phyloP scores from a whole-genome alignment of 1,284 basidiomycete genomes.

The Ceratobasidium sp. region DNA sequence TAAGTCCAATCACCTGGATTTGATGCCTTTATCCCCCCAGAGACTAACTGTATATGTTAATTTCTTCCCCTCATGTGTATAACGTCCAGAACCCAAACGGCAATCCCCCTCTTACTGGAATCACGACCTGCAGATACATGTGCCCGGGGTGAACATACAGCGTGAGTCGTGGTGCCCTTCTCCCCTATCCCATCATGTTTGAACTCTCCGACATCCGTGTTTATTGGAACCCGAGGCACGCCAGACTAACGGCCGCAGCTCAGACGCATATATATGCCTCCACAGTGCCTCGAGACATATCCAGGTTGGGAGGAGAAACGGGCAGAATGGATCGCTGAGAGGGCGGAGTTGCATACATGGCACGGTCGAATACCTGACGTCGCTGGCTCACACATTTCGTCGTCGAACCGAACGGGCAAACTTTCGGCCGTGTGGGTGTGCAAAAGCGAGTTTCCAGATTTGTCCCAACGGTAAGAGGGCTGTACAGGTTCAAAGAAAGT shows the following conservation, averaged over 20 bases:
- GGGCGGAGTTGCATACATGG: slow-evolving; percentile 23
- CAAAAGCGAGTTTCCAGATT: slow-evolving; percentile 25
- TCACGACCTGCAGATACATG: slow-evolving; percentile 33
- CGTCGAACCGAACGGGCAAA: slow-evolving; percentile 27
- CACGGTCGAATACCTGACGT: slow-evolving; percentile 36
- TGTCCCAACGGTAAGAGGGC: slow-evolving; percentile 27
- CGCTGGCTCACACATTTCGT: slow-evolving; percentile 24
- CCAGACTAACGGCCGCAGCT: slow-evolving; percentile 36
- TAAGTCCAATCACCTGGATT: slow-evolving; percentile 24
- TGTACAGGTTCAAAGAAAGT: not conserved
- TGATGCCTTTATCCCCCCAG: slow-evolving; percentile 2
- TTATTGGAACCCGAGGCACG: not conserved
- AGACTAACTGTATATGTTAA: slow-evolving; percentile 34
- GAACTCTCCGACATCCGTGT: not conserved
- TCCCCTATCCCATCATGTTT: not conserved
- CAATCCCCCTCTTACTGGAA: slow-evolving; percentile 35
- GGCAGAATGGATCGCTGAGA: slow-evolving; percentile 33
- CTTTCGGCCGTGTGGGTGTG: slow-evolving; percentile 31
- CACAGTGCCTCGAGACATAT: slow-evolving; percentile 32
- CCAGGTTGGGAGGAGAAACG: slow-evolving; percentile 36
- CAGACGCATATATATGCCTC: slow-evolving; percentile 39
- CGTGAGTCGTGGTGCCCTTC: slow-evolving; percentile 19
- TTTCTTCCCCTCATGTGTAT: slow-evolving; percentile 1
- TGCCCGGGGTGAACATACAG: slow-evolving; percentile 35
- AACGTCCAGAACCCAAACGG: slow-evolving; percentile 27